Conservation (phyloP, 257 asterid genomes). For the Solanum neorickii region DNA sequence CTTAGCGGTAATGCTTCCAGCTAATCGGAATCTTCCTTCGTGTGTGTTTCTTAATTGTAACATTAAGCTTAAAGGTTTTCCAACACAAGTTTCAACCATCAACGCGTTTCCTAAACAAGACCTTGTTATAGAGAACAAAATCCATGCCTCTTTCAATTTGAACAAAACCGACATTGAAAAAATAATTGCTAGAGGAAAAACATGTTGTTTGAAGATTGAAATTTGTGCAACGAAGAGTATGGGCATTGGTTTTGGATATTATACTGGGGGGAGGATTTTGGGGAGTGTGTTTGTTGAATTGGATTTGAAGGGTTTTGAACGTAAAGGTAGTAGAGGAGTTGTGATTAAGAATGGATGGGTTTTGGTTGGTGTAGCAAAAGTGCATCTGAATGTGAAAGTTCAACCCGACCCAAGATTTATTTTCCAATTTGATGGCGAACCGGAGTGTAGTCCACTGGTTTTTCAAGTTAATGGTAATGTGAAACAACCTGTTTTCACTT, state of each 20-base stretch:
- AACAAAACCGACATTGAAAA: constrained; percentile 48
- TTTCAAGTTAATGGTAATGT: constrained; percentile 89
- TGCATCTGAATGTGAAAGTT: constrained; percentile 62
- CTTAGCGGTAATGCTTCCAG: constrained; percentile 32
- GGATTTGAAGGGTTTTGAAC: constrained; percentile 52
- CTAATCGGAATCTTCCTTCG: neutral
- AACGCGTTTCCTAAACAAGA: neutral
- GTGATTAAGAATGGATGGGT: constrained; percentile 80
- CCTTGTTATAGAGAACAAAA: constrained; percentile 25
- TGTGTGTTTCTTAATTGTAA: constrained; percentile 21
- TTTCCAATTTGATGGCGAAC: constrained; percentile 81
- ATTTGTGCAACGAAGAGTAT: constrained; percentile 20
- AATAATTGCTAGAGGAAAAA: neutral
- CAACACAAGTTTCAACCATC: neutral
- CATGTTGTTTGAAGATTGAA: constrained; percentile 33
- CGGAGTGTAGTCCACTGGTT: constrained; percentile 95
- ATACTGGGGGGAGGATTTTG: constrained; percentile 35
- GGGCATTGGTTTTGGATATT: constrained; percentile 1
- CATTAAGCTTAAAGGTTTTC: constrained; percentile 38
- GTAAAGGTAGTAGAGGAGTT: constrained; percentile 7
- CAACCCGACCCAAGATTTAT: constrained; percentile 91
- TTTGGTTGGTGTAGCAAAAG: constrained; percentile 1
- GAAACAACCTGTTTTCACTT: constrained; percentile 76
- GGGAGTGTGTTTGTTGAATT: constrained; percentile 42
- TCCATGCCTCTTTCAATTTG: constrained; percentile 45